These are phyloP conservation scores for Porpolomopsis calyptriformis DNA, from an alignment of 768 basidiomycete species.

Conservation along the genomic window DNA sequence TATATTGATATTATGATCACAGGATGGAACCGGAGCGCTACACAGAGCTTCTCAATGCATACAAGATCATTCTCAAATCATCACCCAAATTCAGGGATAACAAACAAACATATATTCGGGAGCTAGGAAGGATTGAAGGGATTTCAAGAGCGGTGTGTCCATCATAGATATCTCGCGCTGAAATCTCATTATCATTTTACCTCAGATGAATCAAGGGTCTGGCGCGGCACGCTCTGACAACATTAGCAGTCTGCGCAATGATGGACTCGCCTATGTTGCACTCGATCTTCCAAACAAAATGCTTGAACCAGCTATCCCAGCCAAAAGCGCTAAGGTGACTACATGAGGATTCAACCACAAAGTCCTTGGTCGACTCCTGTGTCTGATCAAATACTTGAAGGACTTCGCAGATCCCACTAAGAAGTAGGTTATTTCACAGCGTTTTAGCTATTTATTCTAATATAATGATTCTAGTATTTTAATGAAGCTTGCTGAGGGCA, in stretches of 20 bases:
- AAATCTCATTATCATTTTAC: background rate
- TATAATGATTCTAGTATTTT: background rate
- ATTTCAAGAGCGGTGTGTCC: background rate
- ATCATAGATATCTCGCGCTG: background rate
- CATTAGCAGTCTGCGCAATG: slow-evolving; percentile 1
- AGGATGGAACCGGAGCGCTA: background rate
- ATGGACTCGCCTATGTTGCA: slow-evolving; percentile 5
- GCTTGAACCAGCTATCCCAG: slow-evolving; percentile 6
- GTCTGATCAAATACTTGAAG: slow-evolving; percentile 2
- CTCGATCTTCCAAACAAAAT: background rate
- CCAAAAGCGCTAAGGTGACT: slow-evolving; percentile 2
- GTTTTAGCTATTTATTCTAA: background rate
- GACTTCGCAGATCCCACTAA: slow-evolving; percentile 2
- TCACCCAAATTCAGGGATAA: background rate
- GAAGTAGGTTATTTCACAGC: background rate
- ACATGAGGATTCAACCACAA: slow-evolving; percentile 7
- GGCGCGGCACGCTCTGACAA: slow-evolving; percentile 4
- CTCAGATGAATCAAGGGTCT: slow-evolving; percentile 2
- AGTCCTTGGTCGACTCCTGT: slow-evolving; percentile 5
- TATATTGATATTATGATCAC: background rate
- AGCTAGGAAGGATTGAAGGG: background rate
- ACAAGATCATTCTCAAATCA: background rate
- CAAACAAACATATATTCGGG: background rate
- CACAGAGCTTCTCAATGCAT: background rate
- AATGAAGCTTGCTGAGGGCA: background rate